These are phyloP conservation scores for Metschnikowia rubicola DNA, from an alignment of 805 yeast genomes.

Conservation along the genomic window DNA sequence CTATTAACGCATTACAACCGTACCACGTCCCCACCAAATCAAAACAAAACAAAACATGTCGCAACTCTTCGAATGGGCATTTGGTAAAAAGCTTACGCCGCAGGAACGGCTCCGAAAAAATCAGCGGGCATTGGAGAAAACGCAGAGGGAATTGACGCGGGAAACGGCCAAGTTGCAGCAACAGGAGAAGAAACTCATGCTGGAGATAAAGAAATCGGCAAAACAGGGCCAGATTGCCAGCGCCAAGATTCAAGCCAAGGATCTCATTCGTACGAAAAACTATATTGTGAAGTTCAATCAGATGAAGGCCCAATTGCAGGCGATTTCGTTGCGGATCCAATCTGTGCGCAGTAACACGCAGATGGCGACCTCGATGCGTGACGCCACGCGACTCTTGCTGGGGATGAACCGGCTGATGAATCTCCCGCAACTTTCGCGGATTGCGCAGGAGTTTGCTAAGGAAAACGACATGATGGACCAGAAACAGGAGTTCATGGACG, in stretches of 20 bases:
- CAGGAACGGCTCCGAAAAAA: slow-evolving; percentile 93
- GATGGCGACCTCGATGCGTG: slow-evolving; percentile 92
- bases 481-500: slow-evolving; percentile 98
- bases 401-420: slow-evolving; percentile 91
- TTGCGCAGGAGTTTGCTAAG: slow-evolving; percentile 92
- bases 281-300: slow-evolving; percentile 82
- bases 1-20: too few species aligned
- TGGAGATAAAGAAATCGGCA: slow-evolving; percentile 88
- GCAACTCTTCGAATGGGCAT: slow-evolving; percentile 79
- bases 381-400: slow-evolving; percentile 80
- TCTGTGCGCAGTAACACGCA: slow-evolving; percentile 91
- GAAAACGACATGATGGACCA: slow-evolving; percentile 98
- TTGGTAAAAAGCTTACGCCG: slow-evolving; percentile 90
- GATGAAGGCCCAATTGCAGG: slow-evolving; percentile 95
- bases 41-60: slow-evolving; percentile 10
- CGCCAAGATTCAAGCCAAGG: slow-evolving; percentile 94
- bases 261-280: slow-evolving; percentile 81
- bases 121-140: slow-evolving; percentile 90
- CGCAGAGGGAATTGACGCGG: slow-evolving; percentile 88
- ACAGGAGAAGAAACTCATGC: slow-evolving; percentile 84
- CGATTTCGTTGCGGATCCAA: slow-evolving; percentile 86
- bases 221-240: slow-evolving; percentile 85
- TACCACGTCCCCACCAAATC: too few species aligned
- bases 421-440: slow-evolving; percentile 79
- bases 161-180: slow-evolving; percentile 82